phyloP scores from a whole-genome alignment of 1,139 yeast genomes.

The Arxiozyma telluris region DNA sequence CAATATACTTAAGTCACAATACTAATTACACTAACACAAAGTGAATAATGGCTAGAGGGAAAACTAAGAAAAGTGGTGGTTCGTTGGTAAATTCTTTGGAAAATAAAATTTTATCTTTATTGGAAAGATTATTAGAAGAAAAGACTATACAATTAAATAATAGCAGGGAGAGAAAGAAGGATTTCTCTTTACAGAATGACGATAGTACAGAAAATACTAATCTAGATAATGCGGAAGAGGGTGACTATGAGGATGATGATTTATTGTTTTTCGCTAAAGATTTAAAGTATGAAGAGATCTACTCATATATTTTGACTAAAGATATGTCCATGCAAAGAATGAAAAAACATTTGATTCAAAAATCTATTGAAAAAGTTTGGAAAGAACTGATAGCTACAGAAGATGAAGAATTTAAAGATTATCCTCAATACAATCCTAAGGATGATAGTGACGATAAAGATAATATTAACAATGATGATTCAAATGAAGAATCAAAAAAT shows the following conservation, averaged over 20 bases:
- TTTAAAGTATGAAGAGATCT: slow-evolving; percentile 41
- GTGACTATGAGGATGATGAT: slow-evolving; percentile 28
- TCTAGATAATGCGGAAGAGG: slow-evolving; percentile 26
- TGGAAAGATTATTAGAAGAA: slow-evolving; percentile 45
- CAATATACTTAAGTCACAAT: not conserved
- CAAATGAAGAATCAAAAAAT: slow-evolving; percentile 50
- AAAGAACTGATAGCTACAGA: slow-evolving; percentile 34
- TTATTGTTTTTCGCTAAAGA: slow-evolving; percentile 53
- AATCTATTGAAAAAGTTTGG: slow-evolving; percentile 48
- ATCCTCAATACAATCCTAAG: slow-evolving; percentile 24
- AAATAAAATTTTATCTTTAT: slow-evolving; percentile 41
- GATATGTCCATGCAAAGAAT: slow-evolving; percentile 61
- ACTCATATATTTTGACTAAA: slow-evolving; percentile 47
- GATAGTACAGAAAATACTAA: not conserved
- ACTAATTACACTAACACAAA: not conserved
- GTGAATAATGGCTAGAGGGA: slow-evolving; percentile 20
- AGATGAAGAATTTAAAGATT: slow-evolving; percentile 38
- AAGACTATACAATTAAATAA: slow-evolving; percentile 32
- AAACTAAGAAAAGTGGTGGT: slow-evolving; percentile 3
- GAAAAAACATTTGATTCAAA: slow-evolving; percentile 51
- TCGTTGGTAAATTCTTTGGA: slow-evolving; percentile 32
- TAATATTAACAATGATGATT: slow-evolving; percentile 27
- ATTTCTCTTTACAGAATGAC: not conserved
- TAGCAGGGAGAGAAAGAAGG: not conserved
- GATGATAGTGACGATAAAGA: slow-evolving; percentile 19